phyloP scores from a whole-genome alignment of 2,329 filamentous ascomycete species.

The Podosphaera fusca region DNA sequence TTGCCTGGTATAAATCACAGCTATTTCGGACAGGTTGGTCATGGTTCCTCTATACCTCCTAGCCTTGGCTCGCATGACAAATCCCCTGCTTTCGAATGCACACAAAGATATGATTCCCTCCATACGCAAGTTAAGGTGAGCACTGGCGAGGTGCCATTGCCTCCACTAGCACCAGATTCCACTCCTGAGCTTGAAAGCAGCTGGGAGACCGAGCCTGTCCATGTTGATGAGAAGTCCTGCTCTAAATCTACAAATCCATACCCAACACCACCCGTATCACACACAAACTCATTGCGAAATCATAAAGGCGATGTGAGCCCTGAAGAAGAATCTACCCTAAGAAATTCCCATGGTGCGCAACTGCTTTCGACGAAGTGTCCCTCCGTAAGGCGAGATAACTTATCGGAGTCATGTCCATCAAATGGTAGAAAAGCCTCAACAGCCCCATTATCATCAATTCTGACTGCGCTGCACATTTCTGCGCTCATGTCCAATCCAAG shows the following conservation, averaged over 20 bases:
- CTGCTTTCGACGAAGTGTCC: neutral
- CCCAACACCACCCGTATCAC: constrained; percentile 34
- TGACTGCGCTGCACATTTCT: constrained; percentile 41
- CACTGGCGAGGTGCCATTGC: constrained; percentile 8
- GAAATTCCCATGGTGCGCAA: constrained; percentile 10
- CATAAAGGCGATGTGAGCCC: constrained; percentile 20
- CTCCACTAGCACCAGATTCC: constrained; percentile 11
- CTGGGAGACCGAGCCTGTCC: constrained; percentile 9
- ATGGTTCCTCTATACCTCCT: constrained; percentile 35
- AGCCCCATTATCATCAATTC: constrained; percentile 40
- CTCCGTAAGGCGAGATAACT: constrained; percentile 18
- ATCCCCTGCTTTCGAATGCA: constrained; percentile 9
- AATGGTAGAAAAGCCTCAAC: constrained; percentile 23
- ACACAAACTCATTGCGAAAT: constrained; percentile 22
- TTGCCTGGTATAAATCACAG: constrained; percentile 82
- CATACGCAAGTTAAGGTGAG: constrained; percentile 7
- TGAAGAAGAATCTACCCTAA: constrained; percentile 17
- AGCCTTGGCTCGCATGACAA: constrained; percentile 13
- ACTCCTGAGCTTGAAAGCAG: constrained; percentile 9
- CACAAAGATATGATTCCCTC: constrained; percentile 8
- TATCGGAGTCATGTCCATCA: constrained; percentile 21
- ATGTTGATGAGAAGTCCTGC: constrained; percentile 9
- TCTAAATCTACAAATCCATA: constrained; percentile 20
- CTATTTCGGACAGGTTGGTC: constrained; percentile 99
- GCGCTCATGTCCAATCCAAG: constrained; percentile 32